Evolutionary conservation across 768 basidiomycete genomes (phyloP), one percentile per base, ranked within the genome.

Genomic region (Leccinum disarticulatum): DNA sequence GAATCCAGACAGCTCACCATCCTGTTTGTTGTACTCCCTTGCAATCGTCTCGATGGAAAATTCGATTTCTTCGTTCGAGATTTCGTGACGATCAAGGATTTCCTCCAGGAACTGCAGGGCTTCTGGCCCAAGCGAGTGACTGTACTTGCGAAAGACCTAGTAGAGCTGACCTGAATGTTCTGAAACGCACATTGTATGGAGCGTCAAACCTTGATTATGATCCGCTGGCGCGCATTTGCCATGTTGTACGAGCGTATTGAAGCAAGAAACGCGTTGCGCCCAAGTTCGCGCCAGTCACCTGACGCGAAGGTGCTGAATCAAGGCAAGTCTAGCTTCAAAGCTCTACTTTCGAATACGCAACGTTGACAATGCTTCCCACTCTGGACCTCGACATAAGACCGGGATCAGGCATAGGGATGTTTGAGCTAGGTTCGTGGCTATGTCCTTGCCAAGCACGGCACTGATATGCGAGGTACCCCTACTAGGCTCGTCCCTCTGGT

Each of bases 1-100:
- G 9, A 25, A 54, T 9, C 22, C 33, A 7, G 31, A 68, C 77
- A 46, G 63, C 52, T 52, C 43, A 86, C 93, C 92, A 78, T 94
- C 93, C 73, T 95, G 92, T 66, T 87, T 91, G 66, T 92, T 92
- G 66, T 94, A 95, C 65, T 93, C 91, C 63, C 89, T 86, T 8
- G 91, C 91, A 30, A 95, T 80, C 48, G 86, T 83, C 66, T 94
- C 93, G 13, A 94, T 75, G 48, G 90, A 90, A 43, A 79, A 79
- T 61, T 93, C 90, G 17, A 89, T 77, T 49, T 91, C 87, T 30
- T 84, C 81, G 54, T 87, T 84, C 3, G 77, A 69, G 50, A 95
- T 88, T 52, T 88, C 86, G 71, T 93, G 87, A 59, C 80, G 75
- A 50, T 85, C 82, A 17, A 93, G 75, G 38, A 95, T 83, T 13